phyloP scores from a whole-genome alignment of 495 filamentous ascomycete genomes.

The Penicillium egyptiacum region DNA sequence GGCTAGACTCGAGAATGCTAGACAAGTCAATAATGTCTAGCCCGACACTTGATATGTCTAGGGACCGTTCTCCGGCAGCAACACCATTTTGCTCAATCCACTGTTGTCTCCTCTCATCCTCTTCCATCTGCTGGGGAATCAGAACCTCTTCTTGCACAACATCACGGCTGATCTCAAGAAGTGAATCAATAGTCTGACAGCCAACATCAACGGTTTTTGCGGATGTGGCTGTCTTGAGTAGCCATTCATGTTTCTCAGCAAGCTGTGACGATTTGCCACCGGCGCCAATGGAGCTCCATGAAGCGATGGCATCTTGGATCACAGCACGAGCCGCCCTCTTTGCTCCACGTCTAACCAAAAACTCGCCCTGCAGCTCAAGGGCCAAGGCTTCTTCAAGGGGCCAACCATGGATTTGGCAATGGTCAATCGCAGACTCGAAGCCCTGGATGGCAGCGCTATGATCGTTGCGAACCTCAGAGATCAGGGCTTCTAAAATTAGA shows the following conservation, averaged over 20 bases:
- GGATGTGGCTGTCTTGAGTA: constrained; percentile 65
- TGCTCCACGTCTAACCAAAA: constrained; percentile 67
- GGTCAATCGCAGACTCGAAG: constrained; percentile 78
- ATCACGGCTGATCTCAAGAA: constrained; percentile 53
- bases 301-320: constrained; percentile 68
- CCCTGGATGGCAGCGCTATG: constrained; percentile 60
- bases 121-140: constrained; percentile 48
- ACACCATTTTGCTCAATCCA: constrained; percentile 71
- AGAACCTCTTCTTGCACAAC: constrained; percentile 51
- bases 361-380: constrained; percentile 71
- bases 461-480: constrained; percentile 63
- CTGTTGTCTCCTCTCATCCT: constrained; percentile 60
- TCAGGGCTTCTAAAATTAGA: constrained; percentile 68
- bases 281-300: constrained; percentile 74
- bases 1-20: constrained; percentile 82
- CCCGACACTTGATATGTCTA: constrained; percentile 48
- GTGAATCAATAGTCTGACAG: constrained; percentile 67
- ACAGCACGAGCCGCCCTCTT: constrained; percentile 70
- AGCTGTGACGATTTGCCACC: constrained; percentile 70
- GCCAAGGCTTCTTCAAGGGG: constrained; percentile 77
- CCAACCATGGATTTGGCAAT: constrained; percentile 75
- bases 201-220: constrained; percentile 63
- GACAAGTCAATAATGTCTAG: constrained; percentile 83
- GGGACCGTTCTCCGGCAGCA: constrained; percentile 34
- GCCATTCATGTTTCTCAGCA: constrained; percentile 66